Conservation (phyloP, 768 basidiomycete species). For the Lyophyllum decastes region DNA sequence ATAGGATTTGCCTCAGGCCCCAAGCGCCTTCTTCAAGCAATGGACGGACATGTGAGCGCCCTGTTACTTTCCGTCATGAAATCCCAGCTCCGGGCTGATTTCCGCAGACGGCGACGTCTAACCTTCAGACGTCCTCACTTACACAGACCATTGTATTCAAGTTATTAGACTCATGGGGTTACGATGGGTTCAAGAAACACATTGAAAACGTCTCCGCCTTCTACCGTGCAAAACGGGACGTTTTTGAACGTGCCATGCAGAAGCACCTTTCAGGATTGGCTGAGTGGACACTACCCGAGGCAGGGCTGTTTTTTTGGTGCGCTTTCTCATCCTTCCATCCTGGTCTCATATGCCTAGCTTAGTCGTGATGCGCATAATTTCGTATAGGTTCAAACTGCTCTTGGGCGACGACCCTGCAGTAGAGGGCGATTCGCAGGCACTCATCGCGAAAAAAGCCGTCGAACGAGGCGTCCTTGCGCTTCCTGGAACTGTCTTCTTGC, state of each 20-base stretch:
- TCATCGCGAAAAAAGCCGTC: conserved; percentile 71
- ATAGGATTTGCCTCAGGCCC: conserved; percentile 82
- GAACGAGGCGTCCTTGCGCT: conserved; percentile 81
- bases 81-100: too few species aligned
- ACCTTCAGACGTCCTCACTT: conserved; percentile 60
- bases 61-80: background rate
- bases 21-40: conserved; percentile 56
- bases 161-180: conserved; percentile 66
- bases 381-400: conserved; percentile 63
- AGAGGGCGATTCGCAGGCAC: conserved; percentile 62
- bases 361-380: background rate
- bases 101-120: conserved; percentile 40
- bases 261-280: conserved; percentile 73
- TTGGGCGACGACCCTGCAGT: conserved; percentile 29
- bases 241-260: conserved; percentile 68
- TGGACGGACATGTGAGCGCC: conserved; percentile 62
- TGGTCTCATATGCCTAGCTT: background rate
- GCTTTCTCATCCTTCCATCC: conserved; percentile 27
- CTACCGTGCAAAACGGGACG: conserved; percentile 66
- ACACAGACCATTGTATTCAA: conserved; percentile 58
- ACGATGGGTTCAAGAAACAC: conserved; percentile 69
- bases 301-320: conserved; percentile 87
- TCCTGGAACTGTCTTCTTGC: conserved; percentile 77
- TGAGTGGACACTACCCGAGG: conserved; percentile 66
- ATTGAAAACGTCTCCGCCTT: conserved; percentile 64